Evolutionary conservation across 768 basidiomycete genomes (phyloP), one percentile per base, ranked within the genome.

Genomic region (Punctularia strigosozonata): DNA sequence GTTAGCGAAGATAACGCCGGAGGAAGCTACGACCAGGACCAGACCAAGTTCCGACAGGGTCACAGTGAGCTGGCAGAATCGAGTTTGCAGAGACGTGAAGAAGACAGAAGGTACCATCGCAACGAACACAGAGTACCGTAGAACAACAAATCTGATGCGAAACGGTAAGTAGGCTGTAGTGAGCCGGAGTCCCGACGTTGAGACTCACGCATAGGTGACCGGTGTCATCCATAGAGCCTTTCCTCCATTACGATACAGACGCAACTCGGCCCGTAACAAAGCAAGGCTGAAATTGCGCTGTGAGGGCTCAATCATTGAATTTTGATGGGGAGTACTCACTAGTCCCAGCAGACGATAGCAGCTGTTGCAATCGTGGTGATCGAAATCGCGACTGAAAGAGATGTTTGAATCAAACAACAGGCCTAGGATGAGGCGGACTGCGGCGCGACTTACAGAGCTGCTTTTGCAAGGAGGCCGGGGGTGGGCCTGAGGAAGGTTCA

Each of bases 1-100:
- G 38, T 53, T 54, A 41, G 53, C 52, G 39, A 62, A 58, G 12
- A 64, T 53, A 13, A 47, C 42, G 33, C 60, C 61, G 22, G 58
- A 53, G 1, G 55, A 55, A 10, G 49, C 51, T 18, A 59, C 51
- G 14, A 54, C 53, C 18, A 59, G 43, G 5, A 57, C 43, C 6
- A 47, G 51, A 20, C 58, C 56, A 13, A 52, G 52, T 40, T 57
- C 53, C 30, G 57, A 55, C 12, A 52, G 43, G 18, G 52, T 49
- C 3, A 57, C 50, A 5, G 54, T 56, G 4, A 51, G 38, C 36
- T 58, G 58, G 37, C 60, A 63, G 33, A 55, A 48, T 6, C 43
- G 38, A 25, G 48, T 53, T 38, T 52, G n/a, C n/a, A n/a, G n/a
- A n/a, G n/a, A n/a, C n/a, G n/a, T n/a, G n/a, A n/a, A n/a, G n/a